Percentiles rank a stretch among this genome's conserved stretches.
Evolutionary conservation across 768 basidiomycete genomes (phyloP).

Genomic region (Podaxis sp.): DNA sequence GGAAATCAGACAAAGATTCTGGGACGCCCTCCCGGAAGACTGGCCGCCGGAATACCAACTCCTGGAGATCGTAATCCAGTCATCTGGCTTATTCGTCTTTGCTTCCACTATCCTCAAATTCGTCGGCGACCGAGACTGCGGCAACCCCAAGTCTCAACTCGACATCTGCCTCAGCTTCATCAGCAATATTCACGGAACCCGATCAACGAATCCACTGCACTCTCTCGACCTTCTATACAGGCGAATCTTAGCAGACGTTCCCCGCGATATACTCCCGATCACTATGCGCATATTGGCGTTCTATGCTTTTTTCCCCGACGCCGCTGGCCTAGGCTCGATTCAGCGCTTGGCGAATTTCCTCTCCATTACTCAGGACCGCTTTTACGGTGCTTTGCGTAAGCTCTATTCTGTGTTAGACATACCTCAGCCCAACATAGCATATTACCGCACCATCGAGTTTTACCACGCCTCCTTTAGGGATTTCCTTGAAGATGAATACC

Average conservation of each 20-base stretch:
- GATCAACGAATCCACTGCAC: background rate
- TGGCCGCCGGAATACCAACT: constrained; percentile 1
- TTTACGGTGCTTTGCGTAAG: background rate
- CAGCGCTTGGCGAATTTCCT: background rate
- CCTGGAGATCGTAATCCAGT: background rate
- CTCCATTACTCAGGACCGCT: background rate
- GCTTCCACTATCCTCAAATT: background rate
- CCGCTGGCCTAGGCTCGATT: background rate
- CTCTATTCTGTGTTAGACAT: background rate
- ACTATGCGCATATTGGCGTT: background rate
- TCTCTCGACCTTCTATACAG: background rate
- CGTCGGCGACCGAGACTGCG: background rate
- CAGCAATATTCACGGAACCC: background rate
- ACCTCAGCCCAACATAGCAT: background rate
- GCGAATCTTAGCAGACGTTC: background rate
- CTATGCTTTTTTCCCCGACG: background rate
- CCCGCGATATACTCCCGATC: background rate
- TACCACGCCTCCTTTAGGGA: constrained; percentile 4
- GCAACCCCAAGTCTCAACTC: background rate
- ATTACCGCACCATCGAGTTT: background rate
- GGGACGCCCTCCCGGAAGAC: background rate
- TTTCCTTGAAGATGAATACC: background rate
- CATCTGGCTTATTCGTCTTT: constrained; percentile 8
- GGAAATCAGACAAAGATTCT: background rate
- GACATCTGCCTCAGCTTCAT: background rate